Conservation (phyloP, 768 basidiomycete genomes). For the Lepiota venenata region DNA sequence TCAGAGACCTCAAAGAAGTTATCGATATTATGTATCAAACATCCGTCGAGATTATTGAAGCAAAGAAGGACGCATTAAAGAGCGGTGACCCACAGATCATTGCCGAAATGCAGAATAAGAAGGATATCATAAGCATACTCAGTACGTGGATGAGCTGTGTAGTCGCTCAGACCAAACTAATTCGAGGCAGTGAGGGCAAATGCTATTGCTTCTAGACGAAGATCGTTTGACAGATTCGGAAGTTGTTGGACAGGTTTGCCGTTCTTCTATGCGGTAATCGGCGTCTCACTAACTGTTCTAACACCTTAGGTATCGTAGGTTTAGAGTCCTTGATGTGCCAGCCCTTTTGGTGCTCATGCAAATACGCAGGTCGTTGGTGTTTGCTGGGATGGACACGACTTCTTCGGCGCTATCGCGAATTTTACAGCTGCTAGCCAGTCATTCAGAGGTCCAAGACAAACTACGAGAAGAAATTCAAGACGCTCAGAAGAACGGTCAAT, state of each 20-base stretch:
- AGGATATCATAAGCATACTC: constrained; percentile 41
- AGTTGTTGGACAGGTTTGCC: constrained; percentile 30
- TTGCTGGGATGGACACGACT: constrained; percentile 28
- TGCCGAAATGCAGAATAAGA: constrained; percentile 30
- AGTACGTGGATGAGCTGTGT: constrained; percentile 21
- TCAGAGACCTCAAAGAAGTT: constrained; percentile 26
- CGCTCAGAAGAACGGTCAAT: constrained; percentile 22
- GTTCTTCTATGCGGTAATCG: neutral
- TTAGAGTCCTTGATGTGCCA: too few relatives aligned
- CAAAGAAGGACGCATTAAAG: constrained; percentile 29
- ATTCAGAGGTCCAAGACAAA: constrained; percentile 31
- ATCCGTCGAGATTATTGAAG: constrained; percentile 27
- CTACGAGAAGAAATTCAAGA: constrained; percentile 22
- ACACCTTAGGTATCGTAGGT: too few relatives aligned
- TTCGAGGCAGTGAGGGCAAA: constrained; percentile 33
- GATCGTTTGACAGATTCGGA: constrained; percentile 30
- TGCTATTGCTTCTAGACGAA: constrained; percentile 23
- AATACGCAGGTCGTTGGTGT: constrained; percentile 21
- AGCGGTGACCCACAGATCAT: constrained; percentile 27
- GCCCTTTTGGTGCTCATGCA: neutral
- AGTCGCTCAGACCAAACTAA: neutral
- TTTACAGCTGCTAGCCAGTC: constrained; percentile 20
- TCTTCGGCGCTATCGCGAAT: constrained; percentile 25
- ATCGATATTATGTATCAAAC: constrained; percentile 29
- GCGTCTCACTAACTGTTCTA: too few relatives aligned